Base-by-base conservation (phyloP, 106 monocot genomes). In the Gastrodia elata region DNA sequence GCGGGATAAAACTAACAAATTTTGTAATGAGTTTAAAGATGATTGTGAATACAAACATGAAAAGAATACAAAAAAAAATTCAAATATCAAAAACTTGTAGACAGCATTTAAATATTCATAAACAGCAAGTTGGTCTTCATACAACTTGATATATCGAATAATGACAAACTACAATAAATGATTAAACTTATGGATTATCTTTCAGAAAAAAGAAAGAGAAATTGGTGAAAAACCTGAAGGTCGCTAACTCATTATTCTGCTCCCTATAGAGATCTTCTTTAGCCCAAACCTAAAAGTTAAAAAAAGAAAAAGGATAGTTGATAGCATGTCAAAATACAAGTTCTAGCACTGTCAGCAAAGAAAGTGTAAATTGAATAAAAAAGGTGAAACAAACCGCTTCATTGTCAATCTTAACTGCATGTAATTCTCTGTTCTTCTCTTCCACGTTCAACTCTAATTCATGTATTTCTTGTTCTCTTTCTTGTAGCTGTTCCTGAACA, bases 401-500 rank as follows among this genome's bases (percentile, higher is more conserved):
- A 85, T 74, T 88, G 77, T 97, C 89, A 70, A 92, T 85, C 76
- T 89, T 85, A 28, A 88, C 37, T 65, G 92, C 90, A 34, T 77
- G 80, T 35, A 97, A 38, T 80, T 97, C 97, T 68, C 83, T 88
- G 40, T 90, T 90, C 72, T 91, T 97, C 39, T 90, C 86, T 71
- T 90, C 86, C 55, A 97, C 70, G 30, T 97, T 82, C 79, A 81
- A 78, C 80, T 91, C 86, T 15, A 93, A 70, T 18, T 87, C 90
- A 80, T 65, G 77, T 38, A 93, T 83, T 26, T 81, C 77, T 48
- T 84, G 75, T 39, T 93, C 90, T 78, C 88, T 88, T 72, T 93
- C 86, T 70, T 86, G 81, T 38, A 97, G 69, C 79, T 97, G 78
- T n/a, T 97, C 97, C 97, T 97, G 81, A 30, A 41, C n/a, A 74